Conservation (phyloP, 495 filamentous ascomycete genomes). For the Penicillium malachiteum region DNA sequence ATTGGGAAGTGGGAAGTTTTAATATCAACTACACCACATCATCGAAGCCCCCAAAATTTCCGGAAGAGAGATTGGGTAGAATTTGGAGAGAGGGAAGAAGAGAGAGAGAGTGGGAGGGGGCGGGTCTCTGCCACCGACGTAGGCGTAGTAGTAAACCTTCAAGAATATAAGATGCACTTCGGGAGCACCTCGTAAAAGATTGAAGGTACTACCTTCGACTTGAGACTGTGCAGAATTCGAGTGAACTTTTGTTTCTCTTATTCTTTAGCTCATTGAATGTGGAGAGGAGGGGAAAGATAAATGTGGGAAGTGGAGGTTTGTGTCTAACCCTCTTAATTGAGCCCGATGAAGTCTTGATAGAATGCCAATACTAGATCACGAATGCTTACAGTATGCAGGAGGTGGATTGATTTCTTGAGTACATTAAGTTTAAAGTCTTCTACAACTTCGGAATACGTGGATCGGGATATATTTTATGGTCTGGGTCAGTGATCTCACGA, state of each 20-base stretch:
- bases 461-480: background rate
- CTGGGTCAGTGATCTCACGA: conserved; percentile 15
- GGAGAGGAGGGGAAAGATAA: background rate
- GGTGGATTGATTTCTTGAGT: background rate
- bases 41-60: conserved; percentile 15
- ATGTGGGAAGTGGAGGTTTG: background rate
- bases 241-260: no score
- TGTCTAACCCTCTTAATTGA: background rate
- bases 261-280: background rate
- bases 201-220: no score
- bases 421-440: background rate
- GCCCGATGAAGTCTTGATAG: conserved; percentile 1
- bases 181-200: no score
- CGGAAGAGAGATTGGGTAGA: background rate
- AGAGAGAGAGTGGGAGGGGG: background rate
- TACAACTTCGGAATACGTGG: background rate
- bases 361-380: background rate
- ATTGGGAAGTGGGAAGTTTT: conserved; percentile 22
- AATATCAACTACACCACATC: conserved; percentile 28
- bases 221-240: no score
- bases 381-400: background rate
- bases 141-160: background rate
- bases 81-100: background rate
- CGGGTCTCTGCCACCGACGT: conserved; percentile 11
- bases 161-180: background rate